Evolutionary conservation across 1,284 basidiomycete species (phyloP), one percentile per base, ranked within the genome.

Genomic region (Leccinum pachyderme): DNA sequence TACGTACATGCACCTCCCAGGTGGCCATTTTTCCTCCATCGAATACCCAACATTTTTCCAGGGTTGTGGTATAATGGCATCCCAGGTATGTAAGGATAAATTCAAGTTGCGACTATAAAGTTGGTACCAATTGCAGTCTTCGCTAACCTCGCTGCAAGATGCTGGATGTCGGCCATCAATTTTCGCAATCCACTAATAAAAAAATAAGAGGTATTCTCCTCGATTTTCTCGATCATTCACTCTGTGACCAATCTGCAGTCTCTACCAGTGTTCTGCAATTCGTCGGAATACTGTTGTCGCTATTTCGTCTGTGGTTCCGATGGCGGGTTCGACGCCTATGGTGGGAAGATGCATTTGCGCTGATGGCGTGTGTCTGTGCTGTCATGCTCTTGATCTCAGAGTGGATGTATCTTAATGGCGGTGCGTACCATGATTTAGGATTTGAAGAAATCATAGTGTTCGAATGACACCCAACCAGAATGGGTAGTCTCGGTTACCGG

Each of bases 341-440:
- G 63, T 56, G 63, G 54, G 64, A 65, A 31, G 66, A 69, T n/a
- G 54, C 52, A 5, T 67, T 54, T 53, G 61, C 64, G 7, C 33
- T 51, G 7, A 12, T 65, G n/a, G 61, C 60, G 12, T 61, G 55
- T 32, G 2, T 57, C 5, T 55, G 53, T 39, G 61, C 53, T 18
- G 47, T 56, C 15, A 13, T 41, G 15, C 27, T 47, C 9, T 8
- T 65, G 31, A 41, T 12, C 13, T 39, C 49, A 6, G 48, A 52
- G n/a, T 69, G 67, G 61, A 39, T 53, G 27, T 55, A 62, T 41
- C 24, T 56, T 25, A 5, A 51, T 22, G 61, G 54, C 24, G 63
- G 63, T 66, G 22, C 47, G 56, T 47, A 41, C 25, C 32, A 12
- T 15, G 46, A 24, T n/a, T 51, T 31, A 5, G 51, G 12, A 25